Evolutionary conservation across 345 rosid genomes (phyloP).

Genomic region (Lenwebbia sp.): DNA sequence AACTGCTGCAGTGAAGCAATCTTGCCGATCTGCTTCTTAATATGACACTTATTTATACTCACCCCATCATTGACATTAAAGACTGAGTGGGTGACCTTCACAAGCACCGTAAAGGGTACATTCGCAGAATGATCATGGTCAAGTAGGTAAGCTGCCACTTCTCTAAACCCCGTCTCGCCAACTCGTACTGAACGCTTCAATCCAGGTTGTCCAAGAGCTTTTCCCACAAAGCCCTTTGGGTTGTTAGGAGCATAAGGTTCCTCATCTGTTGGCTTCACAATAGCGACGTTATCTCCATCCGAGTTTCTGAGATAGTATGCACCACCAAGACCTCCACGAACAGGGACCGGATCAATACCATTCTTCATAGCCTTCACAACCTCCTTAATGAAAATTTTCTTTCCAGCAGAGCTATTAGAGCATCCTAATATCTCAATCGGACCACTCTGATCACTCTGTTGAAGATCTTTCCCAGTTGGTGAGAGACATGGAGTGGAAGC

Average conservation of each 20-base stretch:
- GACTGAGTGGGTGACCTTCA: slow-evolving; percentile 24
- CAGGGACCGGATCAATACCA: slow-evolving; percentile 22
- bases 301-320: slow-evolving; percentile 26
- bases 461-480: slow-evolving; percentile 23
- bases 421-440: slow-evolving; percentile 29
- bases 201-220: slow-evolving; percentile 33
- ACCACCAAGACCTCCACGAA: slow-evolving; percentile 30
- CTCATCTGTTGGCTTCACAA: slow-evolving; percentile 36
- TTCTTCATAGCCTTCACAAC: slow-evolving; percentile 19
- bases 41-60: slow-evolving; percentile 4
- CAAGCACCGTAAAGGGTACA: slow-evolving; percentile 35
- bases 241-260: slow-evolving; percentile 39
- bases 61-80: slow-evolving; percentile 27
- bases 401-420: slow-evolving; percentile 9
- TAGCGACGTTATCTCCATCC: slow-evolving; percentile 19
- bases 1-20: slow-evolving; percentile 34
- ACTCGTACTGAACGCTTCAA: slow-evolving; percentile 31
- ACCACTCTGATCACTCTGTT: slow-evolving; percentile 23
- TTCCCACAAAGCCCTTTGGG: slow-evolving; percentile 36
- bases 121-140: slow-evolving; percentile 29
- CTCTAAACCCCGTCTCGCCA: slow-evolving; percentile 36
- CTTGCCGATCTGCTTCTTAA: slow-evolving; percentile 20
- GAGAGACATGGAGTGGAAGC: slow-evolving; percentile 37
- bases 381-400: slow-evolving; percentile 16
- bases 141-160: slow-evolving; percentile 37